Evolutionary conservation across 257 asterid genomes (phyloP), one percentile per base, ranked within the genome.

Genomic region (Anisodus acutangulus): DNA sequence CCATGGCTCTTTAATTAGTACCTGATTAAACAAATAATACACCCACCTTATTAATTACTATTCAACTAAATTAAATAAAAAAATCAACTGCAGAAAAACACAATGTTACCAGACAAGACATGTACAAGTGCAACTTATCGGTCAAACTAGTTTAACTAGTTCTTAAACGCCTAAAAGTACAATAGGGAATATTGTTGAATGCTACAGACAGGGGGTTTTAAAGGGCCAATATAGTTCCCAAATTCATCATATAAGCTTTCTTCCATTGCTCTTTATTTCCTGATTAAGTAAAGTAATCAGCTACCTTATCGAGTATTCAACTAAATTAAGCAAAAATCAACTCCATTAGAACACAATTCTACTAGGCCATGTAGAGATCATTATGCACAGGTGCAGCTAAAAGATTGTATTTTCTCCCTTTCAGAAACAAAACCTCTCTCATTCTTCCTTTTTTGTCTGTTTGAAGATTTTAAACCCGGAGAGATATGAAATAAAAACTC

Each of bases 191-290:
- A 49, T 8, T 31, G 35, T 31, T 31, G 35, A 1, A 31, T 31
- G 2, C 35, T 31, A 31, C 35, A 31, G 2, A 31, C 35, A 31
- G 0, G 1, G 35, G 35, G 1, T 31, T 31, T 31, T 31, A 31
- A 31, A 31, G 99, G 99, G 57, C 98, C 98, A 12, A 96, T 92
- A 81, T 96, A 96, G 88, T 96, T 96, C 9, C 99, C 99, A 80
- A 96, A 96, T 89, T 96, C 99, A 85, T 96, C 98, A 64, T 96
- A 96, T 88, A 96, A 88, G 81, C 94, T 94, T 35, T 96, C 99
- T 89, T 96, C 99, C 99, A 94, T 95, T 70, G 83, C 85, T 87
- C 58, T 68, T n/a, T 49, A 72, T 16, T 17, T 22, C 79, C 79
- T 71, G 58, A 51, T 43, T 71, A 17, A 9, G 5, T 2, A n/a